Conservation (phyloP, 495 filamentous ascomycete genomes). For the Chlorociboria aeruginascens region DNA sequence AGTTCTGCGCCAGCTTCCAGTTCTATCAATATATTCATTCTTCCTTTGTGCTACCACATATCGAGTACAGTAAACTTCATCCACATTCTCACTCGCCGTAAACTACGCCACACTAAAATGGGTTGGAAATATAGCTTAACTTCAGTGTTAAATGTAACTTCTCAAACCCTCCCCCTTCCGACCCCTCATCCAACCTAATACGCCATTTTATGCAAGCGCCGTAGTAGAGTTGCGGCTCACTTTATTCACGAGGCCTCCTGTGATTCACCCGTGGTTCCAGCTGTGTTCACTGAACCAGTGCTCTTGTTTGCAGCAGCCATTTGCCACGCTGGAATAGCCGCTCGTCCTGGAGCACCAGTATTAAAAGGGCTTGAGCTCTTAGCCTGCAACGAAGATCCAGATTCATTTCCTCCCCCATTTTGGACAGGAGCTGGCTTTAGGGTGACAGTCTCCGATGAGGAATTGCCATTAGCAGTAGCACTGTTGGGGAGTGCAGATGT, state of each 20-base stretch:
- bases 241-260: conserved; percentile 2
- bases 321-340: conserved; percentile 65
- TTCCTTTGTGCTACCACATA: too few relatives aligned
- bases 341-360: conserved; percentile 33
- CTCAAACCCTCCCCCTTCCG: too few relatives aligned
- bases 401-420: conserved; percentile 10
- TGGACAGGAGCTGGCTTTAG: conserved; percentile 19
- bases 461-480: conserved; percentile 1
- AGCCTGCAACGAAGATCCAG: conserved; percentile 12
- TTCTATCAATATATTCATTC: too few relatives aligned
- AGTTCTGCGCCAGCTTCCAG: too few relatives aligned
- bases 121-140: too few relatives aligned
- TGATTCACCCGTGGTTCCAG: conserved; percentile 1
- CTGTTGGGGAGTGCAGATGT: neutral
- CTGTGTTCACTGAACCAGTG: conserved; percentile 8
- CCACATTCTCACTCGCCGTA: too few relatives aligned
- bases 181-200: neutral
- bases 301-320: conserved; percentile 51
- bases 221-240: neutral
- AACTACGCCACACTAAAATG: too few relatives aligned
- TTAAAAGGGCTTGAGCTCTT: conserved; percentile 17
- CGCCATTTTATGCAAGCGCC: neutral
- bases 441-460: conserved; percentile 1
- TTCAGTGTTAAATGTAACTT: too few relatives aligned
- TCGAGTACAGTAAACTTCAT: too few relatives aligned